phyloP scores from a whole-genome alignment of 306 rosid species.

The Pterocarpus macrocarpus region DNA sequence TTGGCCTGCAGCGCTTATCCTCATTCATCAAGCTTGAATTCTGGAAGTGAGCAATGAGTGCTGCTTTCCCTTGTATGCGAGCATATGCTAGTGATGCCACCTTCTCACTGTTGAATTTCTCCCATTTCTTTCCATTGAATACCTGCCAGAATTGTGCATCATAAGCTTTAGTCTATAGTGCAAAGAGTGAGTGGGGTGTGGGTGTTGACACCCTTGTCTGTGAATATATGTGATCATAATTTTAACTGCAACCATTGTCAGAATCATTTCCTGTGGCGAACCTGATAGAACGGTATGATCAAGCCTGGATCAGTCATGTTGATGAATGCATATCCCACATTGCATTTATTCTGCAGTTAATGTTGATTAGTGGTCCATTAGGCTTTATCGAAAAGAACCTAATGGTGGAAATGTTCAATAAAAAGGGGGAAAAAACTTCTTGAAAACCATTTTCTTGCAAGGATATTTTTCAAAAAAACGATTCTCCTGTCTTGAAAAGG shows the following conservation, averaged over 20 bases:
- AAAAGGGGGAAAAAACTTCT: not conserved
- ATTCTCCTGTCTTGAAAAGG: not conserved
- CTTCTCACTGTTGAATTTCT: conserved; percentile 82
- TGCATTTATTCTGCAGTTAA: conserved; percentile 76
- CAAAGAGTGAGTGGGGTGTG: not conserved
- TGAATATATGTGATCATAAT: conserved; percentile 22
- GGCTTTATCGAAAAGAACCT: not conserved
- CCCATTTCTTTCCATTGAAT: conserved; percentile 79
- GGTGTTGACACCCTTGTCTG: not conserved
- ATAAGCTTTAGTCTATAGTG: conserved; percentile 21
- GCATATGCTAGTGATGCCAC: conserved; percentile 80
- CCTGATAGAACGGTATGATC: conserved; percentile 78
- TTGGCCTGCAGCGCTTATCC: conserved; percentile 79
- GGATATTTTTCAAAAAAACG: not conserved
- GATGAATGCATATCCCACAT: conserved; percentile 88
- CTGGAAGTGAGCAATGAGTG: conserved; percentile 77
- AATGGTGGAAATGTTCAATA: not conserved
- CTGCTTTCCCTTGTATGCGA: conserved; percentile 77
- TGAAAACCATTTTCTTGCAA: conserved; percentile 25
- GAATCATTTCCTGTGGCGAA: conserved; percentile 20
- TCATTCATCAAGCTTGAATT: conserved; percentile 82
- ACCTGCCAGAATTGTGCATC: conserved; percentile 53
- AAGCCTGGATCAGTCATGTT: conserved; percentile 70
- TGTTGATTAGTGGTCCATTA: conserved; percentile 27
- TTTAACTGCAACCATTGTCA: not conserved